These are phyloP conservation scores for Podaxis sp. DNA, from an alignment of 768 basidiomycete genomes.

Conservation along the genomic window DNA sequence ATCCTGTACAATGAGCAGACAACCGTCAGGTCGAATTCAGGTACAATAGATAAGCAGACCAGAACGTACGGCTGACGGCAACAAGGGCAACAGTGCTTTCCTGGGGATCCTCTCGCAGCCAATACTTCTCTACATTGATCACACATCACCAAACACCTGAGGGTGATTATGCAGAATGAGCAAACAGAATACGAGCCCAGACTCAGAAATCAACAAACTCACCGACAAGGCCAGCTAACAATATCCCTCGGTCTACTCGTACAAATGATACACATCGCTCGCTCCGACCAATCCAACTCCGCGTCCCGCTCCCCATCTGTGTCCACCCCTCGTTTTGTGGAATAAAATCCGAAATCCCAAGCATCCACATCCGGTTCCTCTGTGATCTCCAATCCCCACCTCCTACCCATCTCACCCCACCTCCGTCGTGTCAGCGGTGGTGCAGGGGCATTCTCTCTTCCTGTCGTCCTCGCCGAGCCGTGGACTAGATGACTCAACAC, in stretches of 20 bases:
- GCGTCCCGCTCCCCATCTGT: slow-evolving; percentile 14
- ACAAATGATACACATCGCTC: slow-evolving; percentile 64
- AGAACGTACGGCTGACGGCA: slow-evolving; percentile 49
- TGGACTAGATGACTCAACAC: slow-evolving; percentile 26
- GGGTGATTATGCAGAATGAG: neutral
- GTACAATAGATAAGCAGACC: neutral
- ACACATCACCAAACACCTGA: slow-evolving; percentile 60
- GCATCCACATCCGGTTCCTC: slow-evolving; percentile 24
- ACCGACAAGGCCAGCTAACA: slow-evolving; percentile 89
- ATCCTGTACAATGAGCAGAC: slow-evolving; percentile 24
- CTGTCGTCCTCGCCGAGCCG: slow-evolving; percentile 29
- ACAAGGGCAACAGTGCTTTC: slow-evolving; percentile 67
- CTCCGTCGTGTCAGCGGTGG: slow-evolving; percentile 13
- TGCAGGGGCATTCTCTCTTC: slow-evolving; percentile 10
- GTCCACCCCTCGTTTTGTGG: neutral
- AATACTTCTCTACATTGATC: slow-evolving; percentile 64
- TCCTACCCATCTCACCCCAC: slow-evolving; percentile 10
- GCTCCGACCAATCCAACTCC: slow-evolving; percentile 21
- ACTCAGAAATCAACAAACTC: slow-evolving; percentile 17
- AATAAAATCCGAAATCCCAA: slow-evolving; percentile 15
- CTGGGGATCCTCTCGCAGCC: slow-evolving; percentile 51
- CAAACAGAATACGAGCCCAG: slow-evolving; percentile 17
- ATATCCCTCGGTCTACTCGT: slow-evolving; percentile 66
- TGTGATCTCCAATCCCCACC: slow-evolving; percentile 18
- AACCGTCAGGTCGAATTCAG: neutral